Percentiles rank a stretch among this genome's conserved stretches.
Conservation (phyloP, 169 alveolate species). For the Cryptosporidium andersoni region DNA sequence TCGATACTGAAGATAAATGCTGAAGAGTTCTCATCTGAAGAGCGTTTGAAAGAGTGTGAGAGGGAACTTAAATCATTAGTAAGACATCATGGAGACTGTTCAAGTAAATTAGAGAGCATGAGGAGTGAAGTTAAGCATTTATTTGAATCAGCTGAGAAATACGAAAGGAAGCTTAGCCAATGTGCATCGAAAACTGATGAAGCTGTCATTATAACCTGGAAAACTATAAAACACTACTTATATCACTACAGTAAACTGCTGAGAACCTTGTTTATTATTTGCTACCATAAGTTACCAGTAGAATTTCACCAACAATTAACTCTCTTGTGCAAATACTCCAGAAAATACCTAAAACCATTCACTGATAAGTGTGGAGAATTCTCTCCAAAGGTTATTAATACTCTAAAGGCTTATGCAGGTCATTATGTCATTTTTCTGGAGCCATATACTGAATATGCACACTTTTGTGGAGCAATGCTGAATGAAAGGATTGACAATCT, state of each 20-base stretch:
- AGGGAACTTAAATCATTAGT: slow-evolving; percentile 37
- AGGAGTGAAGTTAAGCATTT: slow-evolving; percentile 37
- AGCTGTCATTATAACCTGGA: slow-evolving; percentile 14
- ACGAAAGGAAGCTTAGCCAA: slow-evolving; percentile 6
- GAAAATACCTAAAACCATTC: slow-evolving; percentile 7
- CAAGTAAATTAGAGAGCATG: slow-evolving; percentile 41
- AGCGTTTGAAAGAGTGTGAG: slow-evolving; percentile 57
- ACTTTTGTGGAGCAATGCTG: slow-evolving; percentile 4
- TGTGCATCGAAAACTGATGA: background rate
- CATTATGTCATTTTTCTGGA: slow-evolving; percentile 8
- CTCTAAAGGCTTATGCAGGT: background rate
- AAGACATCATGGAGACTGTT: slow-evolving; percentile 48
- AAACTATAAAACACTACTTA: background rate
- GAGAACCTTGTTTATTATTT: background rate
- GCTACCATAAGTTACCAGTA: slow-evolving; percentile 31
- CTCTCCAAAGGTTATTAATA: background rate
- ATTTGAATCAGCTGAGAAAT: slow-evolving; percentile 21
- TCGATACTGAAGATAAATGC: background rate
- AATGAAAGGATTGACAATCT: slow-evolving; percentile 39
- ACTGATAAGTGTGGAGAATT: slow-evolving; percentile 22
- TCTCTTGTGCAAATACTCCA: background rate
- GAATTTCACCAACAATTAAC: slow-evolving; percentile 32
- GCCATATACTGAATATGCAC: slow-evolving; percentile 12
- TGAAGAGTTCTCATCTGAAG: slow-evolving; percentile 39
- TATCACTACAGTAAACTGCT: slow-evolving; percentile 10